phyloP scores from a whole-genome alignment of 2,329 filamentous ascomycete species.

The Penicillium crustosum region DNA sequence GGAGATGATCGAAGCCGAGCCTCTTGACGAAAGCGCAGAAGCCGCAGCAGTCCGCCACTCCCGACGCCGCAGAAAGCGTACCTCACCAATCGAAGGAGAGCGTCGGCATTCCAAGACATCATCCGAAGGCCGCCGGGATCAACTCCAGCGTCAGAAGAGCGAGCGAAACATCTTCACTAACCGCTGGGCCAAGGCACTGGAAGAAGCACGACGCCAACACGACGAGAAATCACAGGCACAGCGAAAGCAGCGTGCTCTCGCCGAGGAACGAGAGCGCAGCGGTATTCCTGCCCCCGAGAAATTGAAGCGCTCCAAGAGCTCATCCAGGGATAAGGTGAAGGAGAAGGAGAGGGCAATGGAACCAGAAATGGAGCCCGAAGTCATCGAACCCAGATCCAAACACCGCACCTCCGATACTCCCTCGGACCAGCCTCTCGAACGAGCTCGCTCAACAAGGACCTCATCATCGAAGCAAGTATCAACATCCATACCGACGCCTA shows the following conservation, averaged over 20 bases:
- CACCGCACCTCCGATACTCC: slow-evolving; percentile 16
- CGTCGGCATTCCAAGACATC: slow-evolving; percentile 40
- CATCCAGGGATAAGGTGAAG: slow-evolving; percentile 9
- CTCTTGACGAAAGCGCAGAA: slow-evolving; percentile 13
- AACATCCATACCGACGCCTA: slow-evolving; percentile 19
- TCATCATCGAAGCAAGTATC: slow-evolving; percentile 30
- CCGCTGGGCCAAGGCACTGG: slow-evolving; percentile 37
- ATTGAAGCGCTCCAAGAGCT: slow-evolving; percentile 21
- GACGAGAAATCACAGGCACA: slow-evolving; percentile 32
- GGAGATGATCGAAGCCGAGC: slow-evolving; percentile 1
- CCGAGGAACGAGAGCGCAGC: slow-evolving; percentile 24
- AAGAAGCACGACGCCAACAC: slow-evolving; percentile 38
- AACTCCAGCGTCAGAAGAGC: slow-evolving; percentile 35
- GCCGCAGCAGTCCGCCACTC: slow-evolving; percentile 16
- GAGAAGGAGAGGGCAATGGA: slow-evolving; percentile 14
- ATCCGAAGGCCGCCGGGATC: slow-evolving; percentile 32
- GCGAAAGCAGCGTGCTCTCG: slow-evolving; percentile 23
- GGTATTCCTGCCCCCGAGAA: slow-evolving; percentile 16
- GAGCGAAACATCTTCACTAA: slow-evolving; percentile 35
- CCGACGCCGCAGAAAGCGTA: slow-evolving; percentile 34
- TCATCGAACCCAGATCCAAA: slow-evolving; percentile 16
- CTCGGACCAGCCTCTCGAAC: slow-evolving; percentile 25
- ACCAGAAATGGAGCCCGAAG: not conserved
- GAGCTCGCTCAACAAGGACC: slow-evolving; percentile 21
- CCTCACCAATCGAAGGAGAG: slow-evolving; percentile 33